Percentiles rank a stretch among this genome's conserved stretches.
Conservation (phyloP, 345 rosid genomes). For the Garcia nutans region DNA sequence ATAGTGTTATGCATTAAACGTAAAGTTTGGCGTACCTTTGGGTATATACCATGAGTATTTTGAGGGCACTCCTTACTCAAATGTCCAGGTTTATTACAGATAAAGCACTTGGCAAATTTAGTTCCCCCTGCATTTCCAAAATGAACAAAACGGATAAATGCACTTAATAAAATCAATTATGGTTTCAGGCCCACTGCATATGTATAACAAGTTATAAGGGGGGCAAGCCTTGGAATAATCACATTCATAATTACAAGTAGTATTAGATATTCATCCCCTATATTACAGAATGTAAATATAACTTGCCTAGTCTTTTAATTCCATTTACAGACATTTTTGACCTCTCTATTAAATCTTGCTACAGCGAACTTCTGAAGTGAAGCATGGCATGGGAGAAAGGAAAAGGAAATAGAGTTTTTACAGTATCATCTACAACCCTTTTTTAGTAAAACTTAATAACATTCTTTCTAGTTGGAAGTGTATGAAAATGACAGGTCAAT, state of each 20-base stretch:
- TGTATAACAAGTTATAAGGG: no score
- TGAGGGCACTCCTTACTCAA: conserved; percentile 89
- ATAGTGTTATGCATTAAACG: neutral
- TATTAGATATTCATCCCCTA: neutral
- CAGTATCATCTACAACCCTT: neutral
- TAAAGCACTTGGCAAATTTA: conserved; percentile 81
- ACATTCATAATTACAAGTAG: neutral
- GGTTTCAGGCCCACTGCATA: neutral
- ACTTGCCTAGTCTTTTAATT: neutral
- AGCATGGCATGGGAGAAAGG: neutral
- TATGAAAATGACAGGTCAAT: neutral
- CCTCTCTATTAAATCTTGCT: neutral
- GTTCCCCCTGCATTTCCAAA: conserved; percentile 64
- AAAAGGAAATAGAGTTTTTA: neutral
- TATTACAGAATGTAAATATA: neutral
- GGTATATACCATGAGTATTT: conserved; percentile 82
- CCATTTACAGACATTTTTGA: neutral
- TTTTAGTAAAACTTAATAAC: neutral
- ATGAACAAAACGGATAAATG: neutral
- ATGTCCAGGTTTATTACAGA: conserved; percentile 78
- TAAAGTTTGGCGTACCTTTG: conserved; percentile 57
- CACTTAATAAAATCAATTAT: neutral
- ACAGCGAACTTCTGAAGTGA: neutral
- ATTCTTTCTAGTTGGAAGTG: neutral
- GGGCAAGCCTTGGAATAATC: neutral